A percentile compares a stretch with the other conserved stretches of the same genome.
phyloP scores from a whole-genome alignment of 176 grass and related monocot genomes.

The Triticum monococcum region DNA sequence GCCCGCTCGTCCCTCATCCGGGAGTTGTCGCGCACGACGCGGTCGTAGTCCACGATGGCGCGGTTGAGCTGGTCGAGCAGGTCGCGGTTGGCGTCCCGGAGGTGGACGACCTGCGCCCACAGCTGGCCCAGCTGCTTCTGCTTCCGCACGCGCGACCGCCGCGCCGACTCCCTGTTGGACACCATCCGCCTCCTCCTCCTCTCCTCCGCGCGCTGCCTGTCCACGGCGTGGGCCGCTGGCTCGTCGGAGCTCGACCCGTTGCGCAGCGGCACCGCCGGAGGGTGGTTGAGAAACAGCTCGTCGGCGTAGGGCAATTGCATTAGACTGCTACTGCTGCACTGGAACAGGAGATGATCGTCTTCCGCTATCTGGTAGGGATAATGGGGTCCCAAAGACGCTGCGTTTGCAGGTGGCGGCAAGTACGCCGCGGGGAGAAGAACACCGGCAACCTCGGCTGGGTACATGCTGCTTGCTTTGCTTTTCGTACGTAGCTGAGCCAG shows the following conservation, averaged over 20 bases:
- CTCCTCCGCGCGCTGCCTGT: conserved; percentile 48
- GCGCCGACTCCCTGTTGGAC: conserved; percentile 80
- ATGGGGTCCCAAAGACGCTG: conserved; percentile 34
- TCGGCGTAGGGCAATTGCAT: conserved; percentile 3
- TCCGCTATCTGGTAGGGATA: conserved; percentile 28
- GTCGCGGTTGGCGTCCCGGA: conserved; percentile 48
- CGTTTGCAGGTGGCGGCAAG: neutral
- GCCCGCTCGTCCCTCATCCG: conserved; percentile 30
- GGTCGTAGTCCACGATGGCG: conserved; percentile 38
- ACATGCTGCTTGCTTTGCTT: conserved; percentile 33
- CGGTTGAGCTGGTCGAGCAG: conserved; percentile 67
- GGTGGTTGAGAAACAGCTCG: conserved; percentile 18
- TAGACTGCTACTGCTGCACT: neutral
- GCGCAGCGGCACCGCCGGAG: neutral
- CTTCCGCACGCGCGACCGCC: conserved; percentile 73
- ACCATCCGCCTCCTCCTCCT: conserved; percentile 61
- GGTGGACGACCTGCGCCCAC: conserved; percentile 49
- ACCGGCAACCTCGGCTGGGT: conserved; percentile 47
- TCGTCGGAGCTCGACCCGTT: conserved; percentile 24
- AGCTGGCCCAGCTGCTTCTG: conserved; percentile 66
- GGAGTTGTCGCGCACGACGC: conserved; percentile 37
- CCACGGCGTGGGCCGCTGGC: neutral
- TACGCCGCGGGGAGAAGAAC: conserved; percentile 15
- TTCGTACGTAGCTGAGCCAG: neutral
- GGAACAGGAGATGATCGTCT: conserved; percentile 31